Percentiles rank a stretch among this genome's conserved stretches.
Evolutionary conservation across 169 alveolate species (phyloP).

Genomic region (Cryptosporidium parvum): DNA sequence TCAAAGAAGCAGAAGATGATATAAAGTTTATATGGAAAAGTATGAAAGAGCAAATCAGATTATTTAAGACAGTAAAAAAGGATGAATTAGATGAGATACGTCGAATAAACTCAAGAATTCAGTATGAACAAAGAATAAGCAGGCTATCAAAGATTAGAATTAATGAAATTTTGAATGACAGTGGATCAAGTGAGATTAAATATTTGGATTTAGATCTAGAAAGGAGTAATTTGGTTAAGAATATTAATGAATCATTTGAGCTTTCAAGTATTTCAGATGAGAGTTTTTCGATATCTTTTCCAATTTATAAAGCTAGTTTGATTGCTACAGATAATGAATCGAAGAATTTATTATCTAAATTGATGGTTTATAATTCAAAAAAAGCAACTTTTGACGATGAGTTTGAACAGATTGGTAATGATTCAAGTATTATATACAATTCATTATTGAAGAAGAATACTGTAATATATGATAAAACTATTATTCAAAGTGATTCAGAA

Average conservation of each 20-base stretch:
- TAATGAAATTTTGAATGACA: constrained; percentile 30
- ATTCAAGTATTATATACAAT: constrained; percentile 37
- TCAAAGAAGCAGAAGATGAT: constrained; percentile 63
- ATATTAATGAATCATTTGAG: constrained; percentile 33
- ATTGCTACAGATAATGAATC: constrained; percentile 53
- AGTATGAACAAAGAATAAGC: constrained; percentile 35
- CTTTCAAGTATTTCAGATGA: constrained; percentile 28
- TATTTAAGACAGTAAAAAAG: not conserved
- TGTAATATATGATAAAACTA: not conserved
- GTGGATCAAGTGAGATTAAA: not conserved
- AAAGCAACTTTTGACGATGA: constrained; percentile 59
- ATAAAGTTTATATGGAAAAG: constrained; percentile 52
- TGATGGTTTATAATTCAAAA: constrained; percentile 34
- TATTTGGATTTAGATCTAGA: constrained; percentile 20
- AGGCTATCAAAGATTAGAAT: constrained; percentile 32
- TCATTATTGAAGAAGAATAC: constrained; percentile 46
- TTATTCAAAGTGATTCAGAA: not conserved
- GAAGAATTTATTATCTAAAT: constrained; percentile 23
- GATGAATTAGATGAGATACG: not conserved
- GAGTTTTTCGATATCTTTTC: constrained; percentile 30
- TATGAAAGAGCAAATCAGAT: constrained; percentile 36
- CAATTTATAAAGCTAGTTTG: constrained; percentile 42
- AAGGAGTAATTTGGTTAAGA: constrained; percentile 14
- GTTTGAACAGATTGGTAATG: constrained; percentile 45
- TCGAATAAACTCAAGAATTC: constrained; percentile 17